These are phyloP conservation scores for Sedum album DNA, from an alignment of 164 flowering plant genomes.

Conservation along the genomic window DNA sequence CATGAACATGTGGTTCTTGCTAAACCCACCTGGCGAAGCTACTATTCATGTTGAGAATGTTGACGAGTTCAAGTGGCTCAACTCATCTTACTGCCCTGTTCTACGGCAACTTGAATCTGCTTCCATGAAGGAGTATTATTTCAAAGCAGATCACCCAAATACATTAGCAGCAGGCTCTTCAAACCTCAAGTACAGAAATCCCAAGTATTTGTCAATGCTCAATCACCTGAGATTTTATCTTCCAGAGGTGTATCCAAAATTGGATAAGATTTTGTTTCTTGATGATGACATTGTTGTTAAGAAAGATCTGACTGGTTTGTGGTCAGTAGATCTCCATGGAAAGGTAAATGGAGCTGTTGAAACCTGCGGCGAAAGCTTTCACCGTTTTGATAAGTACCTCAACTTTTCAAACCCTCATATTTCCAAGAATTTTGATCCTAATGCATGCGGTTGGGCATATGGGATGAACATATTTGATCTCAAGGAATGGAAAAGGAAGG, in stretches of 20 bases:
- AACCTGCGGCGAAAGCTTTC: conserved; percentile 98
- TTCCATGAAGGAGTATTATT: conserved; percentile 94
- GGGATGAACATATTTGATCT: conserved; percentile 98
- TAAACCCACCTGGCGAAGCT: conserved; percentile 95
- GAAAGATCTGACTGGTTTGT: conserved; percentile 82
- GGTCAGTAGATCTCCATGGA: conserved; percentile 86
- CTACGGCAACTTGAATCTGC: conserved; percentile 85
- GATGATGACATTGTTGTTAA: conserved; percentile 99
- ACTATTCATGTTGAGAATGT: conserved; percentile 97
- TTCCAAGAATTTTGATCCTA: conserved; percentile 76
- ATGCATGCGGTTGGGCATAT: conserved; percentile 99
- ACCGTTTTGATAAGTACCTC: conserved; percentile 92
- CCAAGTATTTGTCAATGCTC: conserved; percentile 97
- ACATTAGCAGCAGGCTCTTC: conserved; percentile 86
- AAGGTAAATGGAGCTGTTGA: conserved; percentile 99
- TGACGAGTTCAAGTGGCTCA: conserved; percentile 97
- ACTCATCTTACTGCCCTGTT: conserved; percentile 94
- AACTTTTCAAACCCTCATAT: conserved; percentile 93
- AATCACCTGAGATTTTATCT: conserved; percentile 96
- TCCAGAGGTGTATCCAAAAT: conserved; percentile 90
- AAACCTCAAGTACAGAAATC: conserved; percentile 89
- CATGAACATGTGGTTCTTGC: conserved; percentile 98
- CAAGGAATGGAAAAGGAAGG: conserved; percentile 87
- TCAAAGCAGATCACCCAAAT: conserved; percentile 84
- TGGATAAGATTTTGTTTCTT: conserved; percentile 91